Conservation (phyloP, 768 basidiomycete genomes). For the Tylopilus sp. region DNA sequence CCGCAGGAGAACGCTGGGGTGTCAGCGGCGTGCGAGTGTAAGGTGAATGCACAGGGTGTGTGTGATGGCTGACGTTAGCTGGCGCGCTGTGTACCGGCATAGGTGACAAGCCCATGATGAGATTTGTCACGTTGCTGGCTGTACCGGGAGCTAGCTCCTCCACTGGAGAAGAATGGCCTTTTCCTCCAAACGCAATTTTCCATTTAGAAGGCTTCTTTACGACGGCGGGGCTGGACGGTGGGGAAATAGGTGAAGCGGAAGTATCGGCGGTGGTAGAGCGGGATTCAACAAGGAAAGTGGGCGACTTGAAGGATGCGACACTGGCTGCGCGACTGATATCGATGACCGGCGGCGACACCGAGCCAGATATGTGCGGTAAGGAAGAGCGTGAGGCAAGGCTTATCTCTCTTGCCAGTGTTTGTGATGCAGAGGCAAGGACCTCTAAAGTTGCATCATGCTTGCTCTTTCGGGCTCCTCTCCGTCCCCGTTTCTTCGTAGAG, state of each 20-base stretch:
- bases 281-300: constrained; percentile 33
- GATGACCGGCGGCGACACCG: constrained; percentile 15
- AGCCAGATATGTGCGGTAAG: constrained; percentile 27
- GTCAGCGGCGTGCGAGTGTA: constrained; percentile 30
- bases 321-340: constrained; percentile 25
- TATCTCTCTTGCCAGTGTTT: constrained; percentile 81
- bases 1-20: constrained; percentile 36
- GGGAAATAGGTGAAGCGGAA: constrained; percentile 19
- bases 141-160: constrained; percentile 50
- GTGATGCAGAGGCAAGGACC: constrained; percentile 75
- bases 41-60: constrained; percentile 15
- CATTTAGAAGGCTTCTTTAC: constrained; percentile 76
- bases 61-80: constrained; percentile 8
- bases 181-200: constrained; percentile 54
- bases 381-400: constrained; percentile 59
- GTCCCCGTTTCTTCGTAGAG: constrained; percentile 76
- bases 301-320: constrained; percentile 35
- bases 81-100: constrained; percentile 6
- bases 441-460: constrained; percentile 51
- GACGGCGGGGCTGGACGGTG: constrained; percentile 36
- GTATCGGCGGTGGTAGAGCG: constrained; percentile 12
- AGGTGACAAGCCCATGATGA: constrained; percentile 58
- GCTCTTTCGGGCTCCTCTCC: constrained; percentile 82
- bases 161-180: constrained; percentile 43
- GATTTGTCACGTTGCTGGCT: constrained; percentile 71